Conservation (phyloP, 1,284 basidiomycete species). For the Tetrapyrgos nigripes region DNA sequence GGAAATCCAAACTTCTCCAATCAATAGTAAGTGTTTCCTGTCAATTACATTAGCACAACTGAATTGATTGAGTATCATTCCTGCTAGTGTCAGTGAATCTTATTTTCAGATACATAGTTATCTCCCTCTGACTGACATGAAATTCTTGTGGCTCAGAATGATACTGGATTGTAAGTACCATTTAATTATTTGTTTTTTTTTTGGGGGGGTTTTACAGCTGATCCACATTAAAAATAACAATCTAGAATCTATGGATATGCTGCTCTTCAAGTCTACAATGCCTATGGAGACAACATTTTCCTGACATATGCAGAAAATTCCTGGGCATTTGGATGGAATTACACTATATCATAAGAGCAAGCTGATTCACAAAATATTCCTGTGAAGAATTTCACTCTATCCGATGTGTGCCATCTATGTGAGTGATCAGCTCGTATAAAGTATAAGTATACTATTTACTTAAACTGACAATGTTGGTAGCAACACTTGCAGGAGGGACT, state of each 20-base stretch:
- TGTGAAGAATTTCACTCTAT: conserved; percentile 2
- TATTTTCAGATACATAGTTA: not conserved
- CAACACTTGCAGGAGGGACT: conserved; percentile 1
- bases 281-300: conserved; percentile 2
- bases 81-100: conserved; percentile 2
- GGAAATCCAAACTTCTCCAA: not conserved
- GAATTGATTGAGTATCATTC: not conserved
- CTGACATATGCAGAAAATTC: conserved; percentile 1
- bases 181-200: not conserved
- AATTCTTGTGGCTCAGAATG: not conserved
- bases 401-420: not conserved
- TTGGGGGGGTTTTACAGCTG: too few species aligned
- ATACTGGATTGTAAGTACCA: conserved; percentile 2
- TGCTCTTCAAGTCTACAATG: conserved; percentile 9
- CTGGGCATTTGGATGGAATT: conserved; percentile 1
- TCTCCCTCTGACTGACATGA: not conserved
- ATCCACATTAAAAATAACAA: not conserved
- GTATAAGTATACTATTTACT: not conserved
- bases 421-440: not conserved
- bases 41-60: not conserved
- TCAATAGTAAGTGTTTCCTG: not conserved
- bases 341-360: conserved; percentile 3
- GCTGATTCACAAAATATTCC: not conserved
- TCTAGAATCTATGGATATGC: conserved; percentile 8
- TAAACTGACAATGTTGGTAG: too few species aligned